phyloP scores from a whole-genome alignment of 2,329 filamentous ascomycete genomes.

The Coleophoma cylindrospora region DNA sequence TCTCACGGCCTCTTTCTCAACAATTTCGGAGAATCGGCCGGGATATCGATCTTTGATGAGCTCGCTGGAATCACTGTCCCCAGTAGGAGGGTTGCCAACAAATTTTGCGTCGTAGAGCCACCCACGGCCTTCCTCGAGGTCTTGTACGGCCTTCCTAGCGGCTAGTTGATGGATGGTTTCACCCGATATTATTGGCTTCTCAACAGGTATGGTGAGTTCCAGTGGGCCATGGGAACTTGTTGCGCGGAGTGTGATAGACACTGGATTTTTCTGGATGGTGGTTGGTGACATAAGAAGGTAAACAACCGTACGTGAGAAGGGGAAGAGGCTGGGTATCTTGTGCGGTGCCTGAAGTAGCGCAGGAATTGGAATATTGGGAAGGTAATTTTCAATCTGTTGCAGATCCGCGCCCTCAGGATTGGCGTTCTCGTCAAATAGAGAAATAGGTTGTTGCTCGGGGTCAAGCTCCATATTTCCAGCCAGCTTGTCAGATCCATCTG shows the following conservation, averaged over 20 bases:
- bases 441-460: slow-evolving; percentile 30
- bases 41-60: slow-evolving; percentile 40
- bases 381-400: slow-evolving; percentile 29
- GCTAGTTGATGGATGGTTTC: slow-evolving; percentile 66
- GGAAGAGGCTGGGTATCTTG: slow-evolving; percentile 58
- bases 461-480: not conserved
- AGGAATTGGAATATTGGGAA: slow-evolving; percentile 48
- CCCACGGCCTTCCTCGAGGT: slow-evolving; percentile 66
- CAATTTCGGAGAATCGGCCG: slow-evolving; percentile 51
- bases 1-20: slow-evolving; percentile 60
- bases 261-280: slow-evolving; percentile 37
- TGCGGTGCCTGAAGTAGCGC: slow-evolving; percentile 60
- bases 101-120: slow-evolving; percentile 52
- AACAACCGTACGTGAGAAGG: slow-evolving; percentile 59
- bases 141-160: slow-evolving; percentile 60
- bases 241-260: slow-evolving; percentile 52
- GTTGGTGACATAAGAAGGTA: slow-evolving; percentile 60
- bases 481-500: not conserved
- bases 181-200: slow-evolving; percentile 36
- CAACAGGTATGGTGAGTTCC: slow-evolving; percentile 59
- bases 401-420: slow-evolving; percentile 21
- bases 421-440: slow-evolving; percentile 50
- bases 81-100: slow-evolving; percentile 4
- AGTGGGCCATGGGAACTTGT: slow-evolving; percentile 53
- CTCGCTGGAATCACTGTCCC: too few species aligned